phyloP scores from a whole-genome alignment of 345 rosid species.

The Syzygium oleosum region DNA sequence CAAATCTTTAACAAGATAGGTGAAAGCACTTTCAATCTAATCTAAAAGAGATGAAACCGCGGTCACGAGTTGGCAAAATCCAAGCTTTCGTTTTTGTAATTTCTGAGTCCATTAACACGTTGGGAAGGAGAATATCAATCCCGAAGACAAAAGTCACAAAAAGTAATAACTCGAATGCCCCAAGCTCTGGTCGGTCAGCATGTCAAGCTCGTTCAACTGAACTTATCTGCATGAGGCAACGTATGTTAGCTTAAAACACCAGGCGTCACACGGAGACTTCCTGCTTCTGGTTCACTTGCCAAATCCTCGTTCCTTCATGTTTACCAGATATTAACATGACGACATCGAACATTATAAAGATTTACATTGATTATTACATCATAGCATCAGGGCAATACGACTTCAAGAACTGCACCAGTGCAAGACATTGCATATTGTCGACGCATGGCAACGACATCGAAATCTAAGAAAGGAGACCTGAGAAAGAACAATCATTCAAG shows the following conservation, averaged over 20 bases:
- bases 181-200: accelerated
- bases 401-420: neutral
- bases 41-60: neutral
- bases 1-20: neutral
- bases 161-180: neutral
- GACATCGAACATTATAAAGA: neutral
- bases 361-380: neutral
- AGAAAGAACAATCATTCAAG: neutral
- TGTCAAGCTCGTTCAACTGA: neutral
- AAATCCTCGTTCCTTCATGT: neutral
- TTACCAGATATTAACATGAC: neutral
- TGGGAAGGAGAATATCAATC: neutral
- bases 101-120: neutral
- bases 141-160: neutral
- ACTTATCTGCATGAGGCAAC: neutral
- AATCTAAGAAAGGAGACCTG: neutral
- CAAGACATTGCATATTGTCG: neutral
- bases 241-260: neutral
- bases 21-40: neutral
- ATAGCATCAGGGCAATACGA: neutral
- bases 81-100: neutral
- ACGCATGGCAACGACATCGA: neutral
- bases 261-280: neutral
- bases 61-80: neutral
- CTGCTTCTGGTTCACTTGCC: neutral